Evolutionary conservation across 2,329 filamentous ascomycete genomes (phyloP).

Genomic region (Botrytis hyacinthi): DNA sequence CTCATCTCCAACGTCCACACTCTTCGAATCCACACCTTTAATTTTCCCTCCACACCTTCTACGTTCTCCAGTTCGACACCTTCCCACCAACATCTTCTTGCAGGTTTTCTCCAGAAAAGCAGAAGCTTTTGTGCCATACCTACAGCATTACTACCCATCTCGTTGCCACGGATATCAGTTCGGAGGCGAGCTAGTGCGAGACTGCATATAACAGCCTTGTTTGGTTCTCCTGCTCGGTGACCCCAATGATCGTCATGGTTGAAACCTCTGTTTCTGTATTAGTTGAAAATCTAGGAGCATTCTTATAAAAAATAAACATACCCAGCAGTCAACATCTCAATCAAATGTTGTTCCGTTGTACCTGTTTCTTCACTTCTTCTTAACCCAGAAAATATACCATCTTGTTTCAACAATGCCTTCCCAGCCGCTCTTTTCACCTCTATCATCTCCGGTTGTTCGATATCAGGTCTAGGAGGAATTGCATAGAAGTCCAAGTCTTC

Average conservation of each 20-base stretch:
- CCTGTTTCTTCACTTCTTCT: slow-evolving; percentile 94
- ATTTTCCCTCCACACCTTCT: slow-evolving; percentile 82
- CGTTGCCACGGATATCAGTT: slow-evolving; percentile 83
- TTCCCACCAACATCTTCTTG: slow-evolving; percentile 97
- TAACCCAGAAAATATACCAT: slow-evolving; percentile 93
- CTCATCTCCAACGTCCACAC: slow-evolving; percentile 99
- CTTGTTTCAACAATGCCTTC: slow-evolving; percentile 78
- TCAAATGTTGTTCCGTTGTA: slow-evolving; percentile 95
- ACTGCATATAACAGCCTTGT: slow-evolving; percentile 98
- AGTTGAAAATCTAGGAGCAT: neutral
- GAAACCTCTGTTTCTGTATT: slow-evolving; percentile 68
- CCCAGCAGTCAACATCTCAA: slow-evolving; percentile 99
- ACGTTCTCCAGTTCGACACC: slow-evolving; percentile 88
- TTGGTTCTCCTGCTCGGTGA: slow-evolving; percentile 93
- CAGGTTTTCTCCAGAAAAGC: slow-evolving; percentile 97
- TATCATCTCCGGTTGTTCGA: slow-evolving; percentile 87
- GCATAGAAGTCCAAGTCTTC: slow-evolving; percentile 98
- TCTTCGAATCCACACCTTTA: slow-evolving; percentile 97
- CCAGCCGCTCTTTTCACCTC: slow-evolving; percentile 92
- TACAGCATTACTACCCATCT: slow-evolving; percentile 73
- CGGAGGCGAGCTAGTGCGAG: slow-evolving; percentile 88
- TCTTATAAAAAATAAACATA: slow-evolving; percentile 48
- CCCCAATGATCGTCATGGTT: slow-evolving; percentile 95
- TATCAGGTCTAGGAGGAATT: slow-evolving; percentile 82
- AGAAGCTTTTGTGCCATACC: slow-evolving; percentile 98